Evolutionary conservation across 768 basidiomycete genomes (phyloP).

Genomic region (Exidia glandulosa): DNA sequence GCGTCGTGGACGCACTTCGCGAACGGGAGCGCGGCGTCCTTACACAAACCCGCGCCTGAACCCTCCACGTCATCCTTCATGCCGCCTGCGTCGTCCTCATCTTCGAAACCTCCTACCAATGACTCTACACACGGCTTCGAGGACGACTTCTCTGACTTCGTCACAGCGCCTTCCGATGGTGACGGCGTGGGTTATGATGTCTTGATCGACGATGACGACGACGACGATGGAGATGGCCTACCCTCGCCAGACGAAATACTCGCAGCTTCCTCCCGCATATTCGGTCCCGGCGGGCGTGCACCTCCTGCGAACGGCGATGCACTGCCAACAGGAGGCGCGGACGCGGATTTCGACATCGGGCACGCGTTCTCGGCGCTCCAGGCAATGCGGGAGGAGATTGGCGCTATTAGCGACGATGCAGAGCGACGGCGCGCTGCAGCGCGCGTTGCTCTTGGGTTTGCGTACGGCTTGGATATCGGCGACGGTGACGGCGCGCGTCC

Average conservation of each 20-base stretch:
- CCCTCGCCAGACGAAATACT: constrained; percentile 40
- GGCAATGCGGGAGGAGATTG: constrained; percentile 65
- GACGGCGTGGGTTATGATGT: constrained; percentile 23
- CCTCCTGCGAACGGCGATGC: constrained; percentile 8
- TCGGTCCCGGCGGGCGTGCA: constrained; percentile 23
- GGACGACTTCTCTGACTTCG: constrained; percentile 71
- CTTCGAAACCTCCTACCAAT: neutral
- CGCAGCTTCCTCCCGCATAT: constrained; percentile 39
- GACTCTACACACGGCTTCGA: constrained; percentile 38
- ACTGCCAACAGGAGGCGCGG: constrained; percentile 17
- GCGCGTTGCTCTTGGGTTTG: constrained; percentile 57
- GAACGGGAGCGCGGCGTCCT: neutral
- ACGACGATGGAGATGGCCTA: constrained; percentile 25
- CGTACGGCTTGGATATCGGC: constrained; percentile 44
- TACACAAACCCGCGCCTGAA: neutral
- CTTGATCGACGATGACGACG: neutral
- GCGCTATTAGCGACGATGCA: constrained; percentile 48
- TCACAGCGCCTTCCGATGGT: constrained; percentile 43
- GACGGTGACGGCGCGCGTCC: no score
- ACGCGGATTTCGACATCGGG: constrained; percentile 45
- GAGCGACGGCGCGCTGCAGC: constrained; percentile 62
- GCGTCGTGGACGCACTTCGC: neutral
- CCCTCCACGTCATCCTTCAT: neutral
- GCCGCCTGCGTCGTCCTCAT: neutral
- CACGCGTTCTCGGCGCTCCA: constrained; percentile 50